Evolutionary conservation across 2,329 filamentous ascomycete species (phyloP).

Genomic region (Nemania sp.): DNA sequence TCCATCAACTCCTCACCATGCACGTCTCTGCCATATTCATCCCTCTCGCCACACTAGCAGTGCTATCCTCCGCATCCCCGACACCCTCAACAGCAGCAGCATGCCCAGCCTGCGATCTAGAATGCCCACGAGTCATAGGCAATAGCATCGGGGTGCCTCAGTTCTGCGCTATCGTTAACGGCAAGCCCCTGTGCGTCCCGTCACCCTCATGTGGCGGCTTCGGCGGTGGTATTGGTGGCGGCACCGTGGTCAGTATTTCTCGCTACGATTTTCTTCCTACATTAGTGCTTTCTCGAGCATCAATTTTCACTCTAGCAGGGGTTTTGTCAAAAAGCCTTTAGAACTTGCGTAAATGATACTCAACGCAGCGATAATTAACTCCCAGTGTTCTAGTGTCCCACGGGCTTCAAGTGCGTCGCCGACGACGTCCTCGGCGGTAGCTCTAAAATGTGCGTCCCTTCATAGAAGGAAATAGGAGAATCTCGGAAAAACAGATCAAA

Average conservation of each 20-base stretch:
- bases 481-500: too few species aligned
- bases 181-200: slow-evolving; percentile 10
- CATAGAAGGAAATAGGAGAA: not conserved
- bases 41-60: not conserved
- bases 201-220: slow-evolving; percentile 21
- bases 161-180: slow-evolving; percentile 25
- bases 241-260: too few species aligned
- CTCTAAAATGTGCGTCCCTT: slow-evolving; percentile 17
- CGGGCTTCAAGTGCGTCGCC: slow-evolving; percentile 13
- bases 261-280: too few species aligned
- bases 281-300: too few species aligned
- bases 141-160: slow-evolving; percentile 15
- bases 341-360: too few species aligned
- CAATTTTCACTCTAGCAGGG: too few species aligned
- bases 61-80: not conserved
- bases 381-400: too few species aligned
- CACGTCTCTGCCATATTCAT: slow-evolving; percentile 3
- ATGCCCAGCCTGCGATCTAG: slow-evolving; percentile 10
- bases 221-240: slow-evolving; percentile 9
- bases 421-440: slow-evolving; percentile 14
- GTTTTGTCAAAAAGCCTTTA: too few species aligned
- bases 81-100: not conserved
- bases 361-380: too few species aligned
- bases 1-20: slow-evolving; percentile 4
- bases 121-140: slow-evolving; percentile 5